Percentiles rank a stretch among this genome's conserved stretches.
Evolutionary conservation across 352 stramenopile species (phyloP).

Genomic region (Globisporangium ultimum): DNA sequence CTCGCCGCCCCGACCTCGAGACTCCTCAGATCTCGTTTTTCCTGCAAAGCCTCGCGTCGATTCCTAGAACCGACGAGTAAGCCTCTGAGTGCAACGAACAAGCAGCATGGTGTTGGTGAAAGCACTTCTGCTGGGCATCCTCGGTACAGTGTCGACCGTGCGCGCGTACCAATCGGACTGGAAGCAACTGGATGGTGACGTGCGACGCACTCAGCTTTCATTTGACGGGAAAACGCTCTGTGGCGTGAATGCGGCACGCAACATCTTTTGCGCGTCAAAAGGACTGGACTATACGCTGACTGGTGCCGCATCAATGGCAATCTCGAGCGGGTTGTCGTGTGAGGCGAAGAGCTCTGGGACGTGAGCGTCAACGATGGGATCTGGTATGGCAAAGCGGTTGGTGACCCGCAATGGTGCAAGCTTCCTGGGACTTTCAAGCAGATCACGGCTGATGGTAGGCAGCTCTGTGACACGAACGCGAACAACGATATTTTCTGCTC

Average conservation of each 20-base stretch:
- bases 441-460: constrained; percentile 28
- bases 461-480: constrained; percentile 22
- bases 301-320: neutral
- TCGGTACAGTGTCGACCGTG: neutral
- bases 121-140: constrained; percentile 8
- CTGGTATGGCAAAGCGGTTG: constrained; percentile 4
- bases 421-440: constrained; percentile 19
- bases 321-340: constrained; percentile 18
- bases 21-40: too few species aligned
- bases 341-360: constrained; percentile 21
- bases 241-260: constrained; percentile 3
- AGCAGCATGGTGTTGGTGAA: constrained; percentile 12
- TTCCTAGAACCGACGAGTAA: too few species aligned
- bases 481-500: constrained; percentile 25
- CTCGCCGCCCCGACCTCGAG: too few species aligned
- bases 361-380: constrained; percentile 20
- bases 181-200: neutral
- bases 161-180: constrained; percentile 10
- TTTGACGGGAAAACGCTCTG: constrained; percentile 18
- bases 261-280: constrained; percentile 12
- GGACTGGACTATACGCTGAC: neutral
- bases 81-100: neutral
- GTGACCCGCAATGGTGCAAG: constrained; percentile 14
- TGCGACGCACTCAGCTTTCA: constrained; percentile 4
- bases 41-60: too few species aligned